phyloP scores from a whole-genome alignment of 768 basidiomycete genomes.

The Cubamyces sp. region DNA sequence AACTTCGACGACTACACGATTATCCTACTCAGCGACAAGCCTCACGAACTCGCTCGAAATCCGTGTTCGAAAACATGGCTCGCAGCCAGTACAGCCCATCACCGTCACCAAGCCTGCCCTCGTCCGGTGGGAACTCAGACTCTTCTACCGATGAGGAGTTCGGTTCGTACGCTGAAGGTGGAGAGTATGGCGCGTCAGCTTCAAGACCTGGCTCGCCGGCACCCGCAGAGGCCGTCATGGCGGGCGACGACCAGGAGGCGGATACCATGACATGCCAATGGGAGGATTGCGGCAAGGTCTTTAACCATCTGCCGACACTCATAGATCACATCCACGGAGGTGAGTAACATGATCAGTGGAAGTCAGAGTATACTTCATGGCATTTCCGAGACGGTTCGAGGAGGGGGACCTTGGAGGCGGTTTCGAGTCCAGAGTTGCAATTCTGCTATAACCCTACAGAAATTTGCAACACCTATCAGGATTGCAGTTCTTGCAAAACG shows the following conservation, averaged over 20 bases:
- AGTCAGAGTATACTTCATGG: neutral
- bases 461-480: too few relatives aligned
- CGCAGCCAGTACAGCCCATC: constrained; percentile 43
- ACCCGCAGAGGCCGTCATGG: constrained; percentile 23
- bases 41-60: neutral
- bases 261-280: constrained; percentile 82
- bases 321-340: constrained; percentile 85
- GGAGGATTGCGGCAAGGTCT: constrained; percentile 80
- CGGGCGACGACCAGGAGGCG: constrained; percentile 33
- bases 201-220: constrained; percentile 48
- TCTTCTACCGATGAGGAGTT: constrained; percentile 31
- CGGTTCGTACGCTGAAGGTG: constrained; percentile 11
- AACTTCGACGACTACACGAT: too few relatives aligned
- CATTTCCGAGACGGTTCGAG: neutral
- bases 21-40: neutral
- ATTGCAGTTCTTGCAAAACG: too few relatives aligned
- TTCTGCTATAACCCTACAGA: too few relatives aligned
- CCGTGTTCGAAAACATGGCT: too few relatives aligned
- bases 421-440: too few relatives aligned
- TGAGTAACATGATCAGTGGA: constrained; percentile 40
- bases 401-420: too few relatives aligned
- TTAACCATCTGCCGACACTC: constrained; percentile 70
- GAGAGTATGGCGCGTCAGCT: constrained; percentile 32
- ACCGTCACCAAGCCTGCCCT: constrained; percentile 40
- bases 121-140: constrained; percentile 28